Evolutionary conservation across 192 early-diverging fungal genomes (phyloP), one percentile per base, ranked within the genome.

Genomic region (Gonapodya prolifera): DNA sequence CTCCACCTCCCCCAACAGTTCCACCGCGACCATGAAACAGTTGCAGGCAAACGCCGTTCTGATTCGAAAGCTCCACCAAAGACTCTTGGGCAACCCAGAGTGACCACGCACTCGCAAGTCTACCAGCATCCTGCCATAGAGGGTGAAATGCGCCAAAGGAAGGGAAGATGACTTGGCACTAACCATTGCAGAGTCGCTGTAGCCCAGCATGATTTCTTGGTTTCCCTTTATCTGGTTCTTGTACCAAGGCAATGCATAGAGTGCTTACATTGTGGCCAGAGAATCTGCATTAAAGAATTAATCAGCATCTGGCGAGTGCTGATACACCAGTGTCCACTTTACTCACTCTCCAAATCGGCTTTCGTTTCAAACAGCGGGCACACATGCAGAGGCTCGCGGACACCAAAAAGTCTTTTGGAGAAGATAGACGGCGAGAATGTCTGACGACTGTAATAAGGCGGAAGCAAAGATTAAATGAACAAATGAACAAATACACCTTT

Each of bases 191-290:
- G 77, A 78, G 69, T 82, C 81, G n/a, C 75, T 77, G 77, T 82
- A 82, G n/a, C 81, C 81, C 31, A 82, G 70, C 81, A 82, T 82
- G 76, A 82, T 79, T 34, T 82, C 81, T 74, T 82, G 81, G 17
- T 77, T 34, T 30, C 71, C 79, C 2, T 80, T 78, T 31, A 80
- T 80, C 28, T 33, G 35, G 2, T 80, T 30, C 31, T 69, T 77
- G 75, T 82, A 82, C 28, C 74, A 82, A 1, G 30, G 34, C 2
- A 82, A 75, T 23, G 81, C 80, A 30, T 80, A 36, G 2, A 82
- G 74, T 32, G 75, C 70, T 31, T 80, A 73, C n/a, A 82, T 80
- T n/a, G 81, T 82, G 1, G 45, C n/a, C 45, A 16, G 45, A 16
- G 45, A n/a, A n/a, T 69, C 45, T 16, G 8, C n/a, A n/a, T 8